Evolutionary conservation across 2,329 filamentous ascomycete species (phyloP), one percentile per base, ranked within the genome.

Genomic region (Gremmenia infestans): DNA sequence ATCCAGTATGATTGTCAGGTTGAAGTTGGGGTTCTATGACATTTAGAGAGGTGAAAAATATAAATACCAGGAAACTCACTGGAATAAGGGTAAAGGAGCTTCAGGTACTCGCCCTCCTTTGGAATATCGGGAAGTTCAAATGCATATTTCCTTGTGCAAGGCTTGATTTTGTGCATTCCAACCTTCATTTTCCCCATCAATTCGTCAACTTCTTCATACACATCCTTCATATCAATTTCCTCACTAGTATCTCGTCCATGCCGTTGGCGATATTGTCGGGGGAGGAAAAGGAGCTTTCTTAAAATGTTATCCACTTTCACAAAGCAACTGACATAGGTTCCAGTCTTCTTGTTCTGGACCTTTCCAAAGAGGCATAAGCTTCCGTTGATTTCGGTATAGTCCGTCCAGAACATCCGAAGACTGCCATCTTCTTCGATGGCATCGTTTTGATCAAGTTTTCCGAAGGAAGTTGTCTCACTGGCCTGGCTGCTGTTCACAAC

Each of bases 301-400:
- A 96, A 73, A 57, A 99, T 89, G 64, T 97, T 97, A 76, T 99
- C 92, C 19, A 99, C 78, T 72, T 97, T 97, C 71, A 97, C 82
- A 67, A 99, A 97, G 67, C 91, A 95, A 73, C 94, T 99, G 57
- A 91, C 87, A 69, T 89, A 92, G 45, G 78, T 78, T 51, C 82
- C 85, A 1, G 83, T 89, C 66, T 85, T 88, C 72, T 92, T 96
- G 75, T 97, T 91, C 66, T 91, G 85, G 23, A 97, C 93, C 70
- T 99, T 99, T 61, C 94, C 94, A 68, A 99, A 97, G 11, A 99
- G 80, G 71, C 91, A 97, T 9, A 99, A 77, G 64, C 86, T 94
- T 57, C 93, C 93, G 66, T 92, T 91, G 69, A 96, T 78, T 70
- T 99, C 94, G 0, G 88, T 91, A 68, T 96, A 99, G 72, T 99